These are phyloP conservation scores for Colletotrichum sidae DNA, from an alignment of 2,329 filamentous ascomycete genomes.

Conservation along the genomic window DNA sequence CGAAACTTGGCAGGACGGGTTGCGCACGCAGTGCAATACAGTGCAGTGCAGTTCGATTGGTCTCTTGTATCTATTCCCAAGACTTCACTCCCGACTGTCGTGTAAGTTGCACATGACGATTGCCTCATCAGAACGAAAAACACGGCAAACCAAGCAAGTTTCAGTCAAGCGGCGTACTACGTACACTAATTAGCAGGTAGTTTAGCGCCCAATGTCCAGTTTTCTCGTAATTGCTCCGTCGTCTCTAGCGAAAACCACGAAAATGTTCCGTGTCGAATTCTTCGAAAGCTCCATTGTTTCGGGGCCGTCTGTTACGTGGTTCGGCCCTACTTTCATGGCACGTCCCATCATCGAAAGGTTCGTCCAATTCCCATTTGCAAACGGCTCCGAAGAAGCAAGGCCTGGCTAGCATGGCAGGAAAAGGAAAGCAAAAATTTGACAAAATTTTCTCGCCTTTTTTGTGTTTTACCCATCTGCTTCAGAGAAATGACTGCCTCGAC, in stretches of 20 bases:
- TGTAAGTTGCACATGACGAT: background rate
- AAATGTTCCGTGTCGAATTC: constrained; percentile 12
- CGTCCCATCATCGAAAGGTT: constrained; percentile 8
- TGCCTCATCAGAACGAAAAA: constrained; percentile 8
- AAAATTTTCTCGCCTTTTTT: background rate
- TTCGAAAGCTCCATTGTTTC: constrained; percentile 30
- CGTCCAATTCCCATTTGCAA: constrained; percentile 17
- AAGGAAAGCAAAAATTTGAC: constrained; percentile 28
- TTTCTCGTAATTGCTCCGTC: background rate
- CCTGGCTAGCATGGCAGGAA: background rate
- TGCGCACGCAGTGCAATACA: too few relatives aligned
- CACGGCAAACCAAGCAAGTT: background rate
- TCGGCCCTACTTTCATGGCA: constrained; percentile 26
- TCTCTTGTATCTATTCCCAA: background rate
- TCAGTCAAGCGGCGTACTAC: too few relatives aligned
- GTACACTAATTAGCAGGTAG: too few relatives aligned
- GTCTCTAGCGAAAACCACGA: constrained; percentile 2
- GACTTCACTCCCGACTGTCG: too few relatives aligned
- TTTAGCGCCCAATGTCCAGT: too few relatives aligned
- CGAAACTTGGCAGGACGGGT: too few relatives aligned
- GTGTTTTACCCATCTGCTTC: too few relatives aligned
- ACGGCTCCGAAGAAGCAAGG: background rate
- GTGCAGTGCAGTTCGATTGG: background rate
- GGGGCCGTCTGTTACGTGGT: constrained; percentile 21
- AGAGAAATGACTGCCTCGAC: background rate